Evolutionary conservation across 306 rosid genomes (phyloP).

Genomic region (Erythrophleum fordii): DNA sequence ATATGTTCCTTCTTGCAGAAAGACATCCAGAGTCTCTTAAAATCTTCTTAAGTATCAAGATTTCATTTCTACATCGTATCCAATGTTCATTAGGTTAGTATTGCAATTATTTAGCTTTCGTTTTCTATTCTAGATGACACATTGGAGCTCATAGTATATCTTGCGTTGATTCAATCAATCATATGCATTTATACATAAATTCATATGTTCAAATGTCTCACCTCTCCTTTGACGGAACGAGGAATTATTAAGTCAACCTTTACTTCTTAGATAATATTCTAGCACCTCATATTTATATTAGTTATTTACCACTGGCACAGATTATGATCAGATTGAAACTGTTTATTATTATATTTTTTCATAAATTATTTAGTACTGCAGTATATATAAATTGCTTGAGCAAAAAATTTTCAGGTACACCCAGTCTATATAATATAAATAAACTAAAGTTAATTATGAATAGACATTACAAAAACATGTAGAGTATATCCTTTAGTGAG

Average conservation of each 20-base stretch:
- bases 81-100: constrained; percentile 37
- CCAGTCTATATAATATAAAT: too few species aligned
- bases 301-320: too few species aligned
- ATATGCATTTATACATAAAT: not conserved
- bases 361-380: too few species aligned
- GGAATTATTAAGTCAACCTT: constrained; percentile 7
- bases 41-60: constrained; percentile 59
- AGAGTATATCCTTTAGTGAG: too few species aligned
- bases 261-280: too few species aligned
- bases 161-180: constrained; percentile 5
- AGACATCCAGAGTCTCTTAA: constrained; percentile 70
- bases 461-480: too few species aligned
- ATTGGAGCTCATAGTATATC: constrained; percentile 2
- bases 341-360: too few species aligned
- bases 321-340: too few species aligned
- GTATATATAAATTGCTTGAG: too few species aligned
- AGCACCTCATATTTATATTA: too few species aligned
- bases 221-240: not conserved
- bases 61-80: constrained; percentile 10
- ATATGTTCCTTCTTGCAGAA: constrained; percentile 64
- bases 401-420: too few species aligned
- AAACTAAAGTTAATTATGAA: too few species aligned
- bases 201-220: constrained; percentile 25
- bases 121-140: constrained; percentile 4
- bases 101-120: constrained; percentile 31